Base-by-base conservation (phyloP, 495 filamentous ascomycete species). In the Neurospora terricola region DNA sequence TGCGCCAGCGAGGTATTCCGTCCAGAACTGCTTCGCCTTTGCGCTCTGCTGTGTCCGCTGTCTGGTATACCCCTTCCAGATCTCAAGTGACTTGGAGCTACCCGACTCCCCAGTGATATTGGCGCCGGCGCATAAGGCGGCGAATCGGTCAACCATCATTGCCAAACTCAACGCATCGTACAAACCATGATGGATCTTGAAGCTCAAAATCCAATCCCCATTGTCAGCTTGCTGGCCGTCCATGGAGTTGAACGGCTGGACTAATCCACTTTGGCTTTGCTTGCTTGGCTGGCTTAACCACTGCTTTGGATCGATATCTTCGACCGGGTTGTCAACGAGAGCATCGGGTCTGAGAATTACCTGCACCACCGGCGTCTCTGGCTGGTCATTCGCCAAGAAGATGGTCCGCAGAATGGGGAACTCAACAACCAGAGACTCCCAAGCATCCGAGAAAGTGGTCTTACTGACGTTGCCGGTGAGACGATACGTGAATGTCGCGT, bases 151-250 rank as follows among this genome's bases (percentile, higher is more conserved):
- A 73, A 81, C 73, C 18, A 95, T 86, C 11, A 82, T 73, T 4
- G 87, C 82, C 14, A 96, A 80, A 69, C 91, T 91, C 59, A 90
- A 81, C 1, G 91, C 92, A 81, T 97, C 93, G 75, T 94, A 96
- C 6, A 96, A 79, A 5, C 93, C 91, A 80, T 97, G 93, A 72
- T 94, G 89, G 12, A 93, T 87, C 9, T 83, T 84, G 4, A 92
- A 76, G 11, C 78, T 74, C 11, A 86, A 34, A 0, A 68, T 38
- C 77, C 72, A 82, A 37, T 59, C 72, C 42, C 38, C 75, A 34
- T 73, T 27, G 1, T 21, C 72, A 2, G 71, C 38, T 21, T 42
- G 69, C 10, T 48, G 75, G 0, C 21, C 80, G 1, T 0, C 70
- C 54, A 75, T 69, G 11, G 43, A 74, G n/a, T 18, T 16, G 27